Evolutionary conservation across 2,329 filamentous ascomycete species (phyloP).

Genomic region (Exophiala sideris): DNA sequence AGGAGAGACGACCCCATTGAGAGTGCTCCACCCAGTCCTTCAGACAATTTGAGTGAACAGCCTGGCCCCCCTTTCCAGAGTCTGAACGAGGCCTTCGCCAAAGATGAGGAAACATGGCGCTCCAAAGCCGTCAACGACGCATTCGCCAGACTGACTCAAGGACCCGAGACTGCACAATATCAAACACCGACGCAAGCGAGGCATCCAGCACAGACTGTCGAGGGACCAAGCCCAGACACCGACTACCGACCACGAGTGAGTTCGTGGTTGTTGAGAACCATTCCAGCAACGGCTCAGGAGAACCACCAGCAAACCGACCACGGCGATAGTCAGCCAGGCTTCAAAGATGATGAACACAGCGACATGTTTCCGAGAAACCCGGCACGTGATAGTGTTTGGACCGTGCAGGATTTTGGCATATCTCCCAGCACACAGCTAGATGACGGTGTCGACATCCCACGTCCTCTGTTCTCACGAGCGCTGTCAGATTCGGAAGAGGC

Average conservation of each 20-base stretch:
- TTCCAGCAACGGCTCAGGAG: background rate
- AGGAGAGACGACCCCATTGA: conserved; percentile 32
- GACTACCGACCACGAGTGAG: conserved; percentile 8
- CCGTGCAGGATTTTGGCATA: background rate
- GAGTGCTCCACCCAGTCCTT: conserved; percentile 8
- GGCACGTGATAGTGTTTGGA: background rate
- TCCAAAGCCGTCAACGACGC: background rate
- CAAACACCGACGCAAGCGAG: background rate
- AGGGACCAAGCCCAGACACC: background rate
- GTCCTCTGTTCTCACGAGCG: conserved; percentile 20
- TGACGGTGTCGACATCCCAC: conserved; percentile 21
- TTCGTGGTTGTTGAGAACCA: conserved; percentile 16
- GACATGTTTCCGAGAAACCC: background rate
- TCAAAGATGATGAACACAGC: background rate
- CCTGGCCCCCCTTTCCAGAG: conserved; percentile 18
- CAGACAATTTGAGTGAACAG: background rate
- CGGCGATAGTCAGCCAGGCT: background rate
- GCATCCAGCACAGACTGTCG: background rate
- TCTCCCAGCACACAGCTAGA: background rate
- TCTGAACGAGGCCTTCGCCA: conserved; percentile 19
- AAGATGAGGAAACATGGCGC: conserved; percentile 4
- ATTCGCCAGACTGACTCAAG: background rate
- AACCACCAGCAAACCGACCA: background rate
- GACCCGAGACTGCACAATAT: background rate
- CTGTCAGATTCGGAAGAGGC: background rate